A percentile compares a stretch with the other conserved stretches of the same genome.
These are phyloP conservation scores for Codiaeum variegatum DNA, from an alignment of 441 rosid genomes.

Conservation along the genomic window DNA sequence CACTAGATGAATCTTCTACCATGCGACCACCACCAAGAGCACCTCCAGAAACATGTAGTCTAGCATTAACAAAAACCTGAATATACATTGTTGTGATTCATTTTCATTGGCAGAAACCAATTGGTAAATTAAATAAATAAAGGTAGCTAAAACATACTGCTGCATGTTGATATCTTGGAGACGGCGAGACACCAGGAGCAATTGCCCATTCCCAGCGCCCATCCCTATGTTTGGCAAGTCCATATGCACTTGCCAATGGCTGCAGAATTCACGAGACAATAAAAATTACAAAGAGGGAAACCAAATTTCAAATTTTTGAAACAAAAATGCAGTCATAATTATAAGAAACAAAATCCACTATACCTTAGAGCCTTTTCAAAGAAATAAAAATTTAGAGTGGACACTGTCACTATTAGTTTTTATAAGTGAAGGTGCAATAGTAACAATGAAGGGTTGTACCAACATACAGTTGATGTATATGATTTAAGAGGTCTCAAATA, in stretches of 20 bases:
- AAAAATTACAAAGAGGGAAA: background rate
- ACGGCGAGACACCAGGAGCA: constrained; percentile 98
- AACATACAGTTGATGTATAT: background rate
- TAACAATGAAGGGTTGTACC: background rate
- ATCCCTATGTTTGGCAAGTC: constrained; percentile 98
- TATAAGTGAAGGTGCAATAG: background rate
- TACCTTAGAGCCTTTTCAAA: background rate
- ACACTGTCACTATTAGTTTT: background rate
- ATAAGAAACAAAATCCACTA: background rate
- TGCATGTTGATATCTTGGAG: constrained; percentile 99
- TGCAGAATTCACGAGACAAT: constrained; percentile 33
- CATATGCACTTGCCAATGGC: constrained; percentile 97
- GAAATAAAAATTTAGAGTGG: background rate
- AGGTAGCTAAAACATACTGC: constrained; percentile 57
- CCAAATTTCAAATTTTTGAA: constrained; percentile 6
- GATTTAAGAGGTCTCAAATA: background rate
- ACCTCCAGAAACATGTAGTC: constrained; percentile 98
- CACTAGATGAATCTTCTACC: constrained; percentile 98
- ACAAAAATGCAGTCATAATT: background rate
- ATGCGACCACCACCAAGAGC: constrained; percentile 99
- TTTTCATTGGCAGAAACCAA: constrained; percentile 18
- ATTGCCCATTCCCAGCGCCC: constrained; percentile 99
- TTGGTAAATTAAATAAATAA: constrained; percentile 4
- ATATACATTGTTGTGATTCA: constrained; percentile 16
- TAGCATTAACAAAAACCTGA: constrained; percentile 95